phyloP scores from a whole-genome alignment of 2,329 filamentous ascomycete genomes.

The Pseudogymnoascus sp. region DNA sequence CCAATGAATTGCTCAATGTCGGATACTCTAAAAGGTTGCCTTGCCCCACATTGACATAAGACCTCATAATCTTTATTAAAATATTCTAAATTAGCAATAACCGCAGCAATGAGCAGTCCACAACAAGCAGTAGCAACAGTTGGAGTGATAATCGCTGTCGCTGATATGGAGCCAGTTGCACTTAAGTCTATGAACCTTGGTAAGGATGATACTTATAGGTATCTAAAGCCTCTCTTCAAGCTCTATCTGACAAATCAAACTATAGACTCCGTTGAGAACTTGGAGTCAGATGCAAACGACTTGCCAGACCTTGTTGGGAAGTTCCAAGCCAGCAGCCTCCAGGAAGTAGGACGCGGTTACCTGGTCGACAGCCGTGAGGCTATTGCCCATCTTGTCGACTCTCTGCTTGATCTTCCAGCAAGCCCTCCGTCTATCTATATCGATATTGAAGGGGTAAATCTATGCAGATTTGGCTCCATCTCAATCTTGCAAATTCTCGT shows the following conservation, averaged over 20 bases:
- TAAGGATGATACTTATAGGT: no score
- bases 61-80: no score
- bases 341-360: not conserved
- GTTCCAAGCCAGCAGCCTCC: not conserved
- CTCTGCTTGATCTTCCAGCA: constrained; percentile 17
- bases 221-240: no score
- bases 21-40: no score
- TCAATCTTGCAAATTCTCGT: constrained; percentile 35
- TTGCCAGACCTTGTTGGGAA: not conserved
- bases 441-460: constrained; percentile 37
- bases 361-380: not conserved
- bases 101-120: no score
- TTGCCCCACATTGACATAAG: no score
- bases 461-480: constrained; percentile 33
- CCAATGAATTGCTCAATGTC: no score
- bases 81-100: no score
- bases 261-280: not conserved
- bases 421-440: constrained; percentile 33
- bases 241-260: not conserved
- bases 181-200: no score
- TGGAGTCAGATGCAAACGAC: not conserved
- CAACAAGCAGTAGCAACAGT: no score
- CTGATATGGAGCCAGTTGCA: no score
- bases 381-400: constrained; percentile 6
- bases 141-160: no score